phyloP scores from a whole-genome alignment of 2,329 filamentous ascomycete species.

The Claviceps maximensis region DNA sequence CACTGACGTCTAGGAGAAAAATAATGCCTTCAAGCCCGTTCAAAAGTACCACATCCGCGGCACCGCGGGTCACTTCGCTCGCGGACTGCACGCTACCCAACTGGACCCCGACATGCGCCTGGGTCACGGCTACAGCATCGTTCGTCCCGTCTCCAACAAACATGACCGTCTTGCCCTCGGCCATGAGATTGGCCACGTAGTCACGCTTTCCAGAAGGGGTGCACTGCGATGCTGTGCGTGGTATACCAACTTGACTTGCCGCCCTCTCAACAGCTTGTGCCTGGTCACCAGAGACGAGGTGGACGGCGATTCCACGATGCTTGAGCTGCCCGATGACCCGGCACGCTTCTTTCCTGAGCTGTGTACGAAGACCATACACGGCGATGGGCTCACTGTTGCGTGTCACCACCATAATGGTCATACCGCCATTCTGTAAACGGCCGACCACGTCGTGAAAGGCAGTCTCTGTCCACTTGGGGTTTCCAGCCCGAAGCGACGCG shows the following conservation, averaged over 20 bases:
- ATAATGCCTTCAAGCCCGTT: constrained; percentile 36
- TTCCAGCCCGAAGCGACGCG: constrained; percentile 27
- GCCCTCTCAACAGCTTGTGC: constrained; percentile 31
- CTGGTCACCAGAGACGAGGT: constrained; percentile 46
- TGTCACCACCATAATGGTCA: constrained; percentile 18
- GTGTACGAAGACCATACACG: constrained; percentile 34
- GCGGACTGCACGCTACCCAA: constrained; percentile 30
- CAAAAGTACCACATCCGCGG: constrained; percentile 46
- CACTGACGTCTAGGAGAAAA: constrained; percentile 34
- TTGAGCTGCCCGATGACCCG: constrained; percentile 31
- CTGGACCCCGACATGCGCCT: constrained; percentile 47
- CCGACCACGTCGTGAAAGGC: constrained; percentile 10
- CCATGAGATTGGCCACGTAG: constrained; percentile 32
- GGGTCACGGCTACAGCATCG: constrained; percentile 47
- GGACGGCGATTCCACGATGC: constrained; percentile 32
- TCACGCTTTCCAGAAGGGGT: constrained; percentile 40
- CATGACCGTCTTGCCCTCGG: constrained; percentile 25
- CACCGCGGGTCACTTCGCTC: constrained; percentile 41
- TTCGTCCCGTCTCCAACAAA: constrained; percentile 55
- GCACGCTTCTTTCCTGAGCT: constrained; percentile 24
- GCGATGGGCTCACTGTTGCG: constrained; percentile 20
- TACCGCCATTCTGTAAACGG: constrained; percentile 10
- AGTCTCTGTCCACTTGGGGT: constrained; percentile 28
- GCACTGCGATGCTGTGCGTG: constrained; percentile 30
- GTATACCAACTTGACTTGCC: constrained; percentile 28